Evolutionary conservation across 2,329 filamentous ascomycete species (phyloP).

Genomic region (Ceratocystis eucalypticola): DNA sequence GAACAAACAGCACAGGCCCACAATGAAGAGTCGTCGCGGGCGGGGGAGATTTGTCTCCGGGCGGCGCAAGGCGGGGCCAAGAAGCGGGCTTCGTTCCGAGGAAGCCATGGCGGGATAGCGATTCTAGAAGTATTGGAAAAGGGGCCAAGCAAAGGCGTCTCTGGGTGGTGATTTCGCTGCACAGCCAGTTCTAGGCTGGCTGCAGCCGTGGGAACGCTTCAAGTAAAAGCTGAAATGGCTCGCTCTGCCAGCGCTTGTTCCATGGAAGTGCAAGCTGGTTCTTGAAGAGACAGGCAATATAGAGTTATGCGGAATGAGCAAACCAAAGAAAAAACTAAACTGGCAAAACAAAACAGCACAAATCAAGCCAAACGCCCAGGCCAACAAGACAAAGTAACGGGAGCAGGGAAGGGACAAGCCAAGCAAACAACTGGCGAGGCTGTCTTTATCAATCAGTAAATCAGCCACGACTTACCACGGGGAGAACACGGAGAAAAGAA

Average conservation of each 20-base stretch:
- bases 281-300: neutral
- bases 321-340: neutral
- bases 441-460: neutral
- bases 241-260: neutral
- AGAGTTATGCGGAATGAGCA: neutral
- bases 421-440: neutral
- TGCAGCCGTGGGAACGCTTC: neutral
- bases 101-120: neutral
- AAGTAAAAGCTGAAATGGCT: neutral
- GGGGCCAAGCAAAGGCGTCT: neutral
- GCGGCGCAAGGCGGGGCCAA: neutral
- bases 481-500: neutral
- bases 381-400: neutral
- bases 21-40: neutral
- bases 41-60: neutral
- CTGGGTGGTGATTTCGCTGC: neutral
- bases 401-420: neutral
- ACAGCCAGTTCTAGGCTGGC: neutral
- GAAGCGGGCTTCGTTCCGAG: neutral
- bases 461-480: neutral
- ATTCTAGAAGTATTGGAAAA: neutral
- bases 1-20: constrained; percentile 17
- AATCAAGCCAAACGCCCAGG: neutral
- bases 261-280: neutral
- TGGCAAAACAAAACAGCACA: neutral